Conservation (phyloP, 2,329 filamentous ascomycete genomes). For the Calycina herbarum region DNA sequence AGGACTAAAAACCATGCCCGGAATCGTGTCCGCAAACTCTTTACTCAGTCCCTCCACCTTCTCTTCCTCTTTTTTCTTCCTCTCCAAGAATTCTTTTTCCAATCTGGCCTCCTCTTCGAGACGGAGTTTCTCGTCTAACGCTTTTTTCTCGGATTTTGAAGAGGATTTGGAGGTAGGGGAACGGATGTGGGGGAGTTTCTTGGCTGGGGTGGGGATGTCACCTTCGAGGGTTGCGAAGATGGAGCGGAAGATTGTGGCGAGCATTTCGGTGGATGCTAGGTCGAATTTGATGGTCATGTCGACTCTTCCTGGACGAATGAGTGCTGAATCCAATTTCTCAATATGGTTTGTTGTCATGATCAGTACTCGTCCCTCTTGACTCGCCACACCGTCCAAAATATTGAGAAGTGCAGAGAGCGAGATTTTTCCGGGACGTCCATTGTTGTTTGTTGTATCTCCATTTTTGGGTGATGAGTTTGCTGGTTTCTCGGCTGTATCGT, state of each 20-base stretch:
- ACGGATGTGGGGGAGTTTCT: background rate
- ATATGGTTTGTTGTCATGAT: constrained; percentile 72
- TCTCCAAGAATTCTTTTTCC: constrained; percentile 17
- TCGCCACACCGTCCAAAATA: constrained; percentile 67
- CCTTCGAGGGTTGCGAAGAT: constrained; percentile 42
- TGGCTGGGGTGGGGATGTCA: constrained; percentile 21
- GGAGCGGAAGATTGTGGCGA: constrained; percentile 34
- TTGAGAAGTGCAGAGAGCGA: constrained; percentile 67
- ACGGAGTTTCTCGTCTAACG: constrained; percentile 8
- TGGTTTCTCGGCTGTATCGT: constrained; percentile 27
- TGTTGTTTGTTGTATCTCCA: constrained; percentile 6
- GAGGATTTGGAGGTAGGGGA: constrained; percentile 5
- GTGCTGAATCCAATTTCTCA: constrained; percentile 59
- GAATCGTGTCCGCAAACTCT: constrained; percentile 54
- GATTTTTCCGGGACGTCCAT: constrained; percentile 36
- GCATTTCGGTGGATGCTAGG: constrained; percentile 32
- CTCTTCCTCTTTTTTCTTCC: constrained; percentile 21
- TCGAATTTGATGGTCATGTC: constrained; percentile 60
- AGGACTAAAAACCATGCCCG: constrained; percentile 53
- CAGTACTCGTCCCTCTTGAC: constrained; percentile 65
- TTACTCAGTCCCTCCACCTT: constrained; percentile 44
- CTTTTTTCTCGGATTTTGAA: constrained; percentile 9
- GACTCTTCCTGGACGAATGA: constrained; percentile 62
- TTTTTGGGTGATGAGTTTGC: constrained; percentile 14
- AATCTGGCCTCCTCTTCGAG: constrained; percentile 13